A percentile compares a stretch with the other conserved stretches of the same genome.
phyloP scores from a whole-genome alignment of 2,329 filamentous ascomycete genomes.

The Penicillium sp. region DNA sequence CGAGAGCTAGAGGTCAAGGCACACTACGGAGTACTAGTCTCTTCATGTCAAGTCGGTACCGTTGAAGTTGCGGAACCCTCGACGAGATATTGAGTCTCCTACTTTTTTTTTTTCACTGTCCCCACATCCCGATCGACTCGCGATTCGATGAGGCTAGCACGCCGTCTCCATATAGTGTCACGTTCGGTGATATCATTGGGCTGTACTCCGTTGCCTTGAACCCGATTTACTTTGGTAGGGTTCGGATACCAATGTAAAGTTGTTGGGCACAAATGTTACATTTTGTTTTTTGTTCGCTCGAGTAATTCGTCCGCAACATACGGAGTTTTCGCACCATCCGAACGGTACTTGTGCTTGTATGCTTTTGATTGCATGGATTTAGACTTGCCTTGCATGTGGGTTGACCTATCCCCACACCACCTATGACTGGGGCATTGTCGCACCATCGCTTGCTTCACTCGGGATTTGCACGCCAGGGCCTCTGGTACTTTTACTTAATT shows the following conservation, averaged over 20 bases:
- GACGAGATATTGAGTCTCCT: slow-evolving; percentile 12
- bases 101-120: slow-evolving; percentile 5
- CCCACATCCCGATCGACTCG: slow-evolving; percentile 22
- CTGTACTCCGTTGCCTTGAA: background rate
- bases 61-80: slow-evolving; percentile 2
- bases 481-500: background rate
- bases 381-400: slow-evolving; percentile 15
- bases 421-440: slow-evolving; percentile 13
- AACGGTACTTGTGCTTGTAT: background rate
- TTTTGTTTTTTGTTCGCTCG: background rate
- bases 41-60: background rate
- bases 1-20: background rate
- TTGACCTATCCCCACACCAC: slow-evolving; percentile 5
- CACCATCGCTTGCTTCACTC: slow-evolving; percentile 16
- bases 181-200: slow-evolving; percentile 9
- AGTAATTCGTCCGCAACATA: background rate
- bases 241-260: background rate
- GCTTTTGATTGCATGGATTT: background rate
- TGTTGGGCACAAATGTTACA: background rate
- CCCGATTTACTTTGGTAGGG: slow-evolving; percentile 2
- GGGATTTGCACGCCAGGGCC: background rate
- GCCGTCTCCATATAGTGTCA: slow-evolving; percentile 8
- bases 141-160: slow-evolving; percentile 12
- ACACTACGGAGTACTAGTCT: background rate
- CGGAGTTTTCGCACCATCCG: background rate